These are phyloP conservation scores for Austroboletus novae-zelandiae DNA, from an alignment of 1,284 basidiomycete genomes.

Conservation along the genomic window DNA sequence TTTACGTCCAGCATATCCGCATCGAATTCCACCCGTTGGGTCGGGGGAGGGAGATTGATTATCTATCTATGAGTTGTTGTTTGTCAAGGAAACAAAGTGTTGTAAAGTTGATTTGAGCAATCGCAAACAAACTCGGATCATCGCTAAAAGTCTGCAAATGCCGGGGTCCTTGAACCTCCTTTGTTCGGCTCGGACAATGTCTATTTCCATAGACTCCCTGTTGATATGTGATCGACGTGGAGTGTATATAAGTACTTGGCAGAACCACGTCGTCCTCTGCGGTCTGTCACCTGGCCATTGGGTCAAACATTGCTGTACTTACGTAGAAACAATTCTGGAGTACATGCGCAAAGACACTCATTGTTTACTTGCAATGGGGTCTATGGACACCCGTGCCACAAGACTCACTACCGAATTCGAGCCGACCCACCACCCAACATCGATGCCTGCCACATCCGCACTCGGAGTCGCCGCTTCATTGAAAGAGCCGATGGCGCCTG, in stretches of 20 bases:
- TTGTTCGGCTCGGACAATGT: slow-evolving; percentile 14
- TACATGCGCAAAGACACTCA: slow-evolving; percentile 13
- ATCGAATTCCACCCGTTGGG: no score
- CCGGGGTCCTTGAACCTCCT: slow-evolving; percentile 23
- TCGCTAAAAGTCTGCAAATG: slow-evolving; percentile 32
- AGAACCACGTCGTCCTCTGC: slow-evolving; percentile 52
- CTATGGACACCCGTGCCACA: no score
- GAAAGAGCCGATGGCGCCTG: no score
- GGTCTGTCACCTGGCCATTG: slow-evolving; percentile 22
- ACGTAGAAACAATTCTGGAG: slow-evolving; percentile 40
- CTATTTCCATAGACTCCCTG: slow-evolving; percentile 37
- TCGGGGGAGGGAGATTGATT: no score
- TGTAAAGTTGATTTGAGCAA: slow-evolving; percentile 31
- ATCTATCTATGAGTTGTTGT: no score
- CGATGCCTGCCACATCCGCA: no score
- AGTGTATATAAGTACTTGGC: slow-evolving; percentile 42
- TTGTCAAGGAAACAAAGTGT: no score
- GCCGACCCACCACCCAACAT: no score
- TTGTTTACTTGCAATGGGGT: no score
- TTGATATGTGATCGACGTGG: slow-evolving; percentile 38
- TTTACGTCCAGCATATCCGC: no score
- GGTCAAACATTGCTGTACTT: slow-evolving; percentile 10
- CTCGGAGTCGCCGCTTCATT: no score
- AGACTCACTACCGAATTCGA: no score
- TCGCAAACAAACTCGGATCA: slow-evolving; percentile 32